Conservation (phyloP, 345 rosid genomes). For the Brassica incana region DNA sequence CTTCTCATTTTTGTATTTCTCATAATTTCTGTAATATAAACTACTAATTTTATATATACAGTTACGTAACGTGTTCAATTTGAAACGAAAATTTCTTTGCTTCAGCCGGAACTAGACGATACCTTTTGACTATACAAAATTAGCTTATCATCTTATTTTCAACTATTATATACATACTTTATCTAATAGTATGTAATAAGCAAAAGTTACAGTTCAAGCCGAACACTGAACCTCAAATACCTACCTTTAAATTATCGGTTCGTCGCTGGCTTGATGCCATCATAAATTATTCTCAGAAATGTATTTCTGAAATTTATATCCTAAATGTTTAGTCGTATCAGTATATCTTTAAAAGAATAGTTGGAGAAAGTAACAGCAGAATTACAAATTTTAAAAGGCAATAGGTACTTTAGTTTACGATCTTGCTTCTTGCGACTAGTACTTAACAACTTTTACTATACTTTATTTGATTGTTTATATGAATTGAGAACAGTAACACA, state of each 20-base stretch:
- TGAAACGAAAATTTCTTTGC: constrained; percentile 4
- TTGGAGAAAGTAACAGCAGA: neutral
- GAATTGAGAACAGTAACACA: neutral
- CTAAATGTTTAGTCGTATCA: too few species aligned
- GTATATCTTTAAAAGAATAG: neutral
- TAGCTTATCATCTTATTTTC: constrained; percentile 10
- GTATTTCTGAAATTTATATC: neutral
- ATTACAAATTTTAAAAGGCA: neutral
- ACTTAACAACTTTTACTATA: neutral
- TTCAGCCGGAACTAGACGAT: constrained; percentile 25
- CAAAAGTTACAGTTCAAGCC: neutral
- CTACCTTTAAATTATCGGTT: neutral
- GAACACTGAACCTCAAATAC: neutral
- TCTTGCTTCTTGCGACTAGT: neutral
- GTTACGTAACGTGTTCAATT: constrained; percentile 34
- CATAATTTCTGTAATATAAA: neutral
- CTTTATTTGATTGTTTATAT: neutral
- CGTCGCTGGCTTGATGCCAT: neutral
- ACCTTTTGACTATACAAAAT: constrained; percentile 11
- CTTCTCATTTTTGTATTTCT: neutral
- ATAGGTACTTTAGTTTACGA: neutral
- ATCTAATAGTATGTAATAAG: neutral
- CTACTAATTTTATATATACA: neutral
- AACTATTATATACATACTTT: neutral
- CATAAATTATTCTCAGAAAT: neutral